These are phyloP conservation scores for Ulmus americana DNA, from an alignment of 331 rosid genomes.

Conservation along the genomic window DNA sequence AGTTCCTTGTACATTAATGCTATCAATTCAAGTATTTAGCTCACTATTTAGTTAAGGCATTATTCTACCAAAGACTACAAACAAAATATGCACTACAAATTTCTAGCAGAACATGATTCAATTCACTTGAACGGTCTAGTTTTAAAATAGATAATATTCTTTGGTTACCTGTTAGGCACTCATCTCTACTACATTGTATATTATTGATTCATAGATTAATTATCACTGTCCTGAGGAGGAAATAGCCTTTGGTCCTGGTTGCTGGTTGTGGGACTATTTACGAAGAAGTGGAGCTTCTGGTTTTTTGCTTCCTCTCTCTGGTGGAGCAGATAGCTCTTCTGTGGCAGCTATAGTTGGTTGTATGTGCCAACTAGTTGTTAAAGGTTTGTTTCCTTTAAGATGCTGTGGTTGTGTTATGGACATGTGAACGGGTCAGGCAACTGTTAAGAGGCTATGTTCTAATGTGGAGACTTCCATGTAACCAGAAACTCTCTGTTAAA, in stretches of 20 bases:
- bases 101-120: not conserved
- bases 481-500: not conserved
- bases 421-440: slow-evolving; percentile 7
- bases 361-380: slow-evolving; percentile 93
- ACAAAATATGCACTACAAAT: not conserved
- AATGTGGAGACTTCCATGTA: not conserved
- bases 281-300: slow-evolving; percentile 99
- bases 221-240: slow-evolving; percentile 90
- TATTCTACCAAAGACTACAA: not conserved
- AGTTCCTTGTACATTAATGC: slow-evolving; percentile 20
- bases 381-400: slow-evolving; percentile 44
- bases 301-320: slow-evolving; percentile 94
- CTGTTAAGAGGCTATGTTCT: slow-evolving; percentile 9
- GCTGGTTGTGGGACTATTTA: slow-evolving; percentile 98
- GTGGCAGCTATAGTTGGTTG: slow-evolving; percentile 96
- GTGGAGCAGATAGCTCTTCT: slow-evolving; percentile 98
- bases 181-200: slow-evolving; percentile 22
- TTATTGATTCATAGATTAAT: slow-evolving; percentile 47
- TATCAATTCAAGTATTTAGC: slow-evolving; percentile 1
- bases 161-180: not conserved
- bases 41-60: not conserved
- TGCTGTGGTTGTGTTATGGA: not conserved
- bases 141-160: not conserved
- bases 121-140: not conserved
- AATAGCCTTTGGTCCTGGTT: slow-evolving; percentile 94